Percentiles rank a stretch among this genome's conserved stretches.
Evolutionary conservation across 2,329 filamentous ascomycete genomes (phyloP).

Genomic region (Aspergillus sp.): DNA sequence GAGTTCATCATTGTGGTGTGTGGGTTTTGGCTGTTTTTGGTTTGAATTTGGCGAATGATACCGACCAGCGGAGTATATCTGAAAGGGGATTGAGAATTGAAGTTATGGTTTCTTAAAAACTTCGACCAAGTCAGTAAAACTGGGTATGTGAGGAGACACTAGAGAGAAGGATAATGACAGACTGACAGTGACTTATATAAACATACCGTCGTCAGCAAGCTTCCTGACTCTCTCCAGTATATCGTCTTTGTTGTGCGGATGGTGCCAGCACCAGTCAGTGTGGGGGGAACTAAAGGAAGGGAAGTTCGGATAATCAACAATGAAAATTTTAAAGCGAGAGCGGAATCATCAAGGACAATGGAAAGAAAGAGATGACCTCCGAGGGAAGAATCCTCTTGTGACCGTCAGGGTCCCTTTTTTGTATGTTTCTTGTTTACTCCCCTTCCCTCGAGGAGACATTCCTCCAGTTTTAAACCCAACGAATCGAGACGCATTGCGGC

Average conservation of each 20-base stretch:
- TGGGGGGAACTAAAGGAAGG: neutral
- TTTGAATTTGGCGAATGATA: conserved; percentile 3
- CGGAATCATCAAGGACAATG: neutral
- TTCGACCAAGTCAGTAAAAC: neutral
- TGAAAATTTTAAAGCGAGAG: neutral
- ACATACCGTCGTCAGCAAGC: neutral
- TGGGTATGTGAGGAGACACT: neutral
- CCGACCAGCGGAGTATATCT: conserved; percentile 16
- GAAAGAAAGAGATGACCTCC: neutral
- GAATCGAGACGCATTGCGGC: neutral
- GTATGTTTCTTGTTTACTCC: neutral
- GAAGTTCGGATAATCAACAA: neutral
- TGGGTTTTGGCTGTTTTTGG: neutral
- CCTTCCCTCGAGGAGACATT: neutral
- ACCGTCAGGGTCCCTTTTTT: neutral
- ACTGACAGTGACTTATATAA: conserved; percentile 1
- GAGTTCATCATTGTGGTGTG: neutral
- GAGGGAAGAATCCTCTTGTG: neutral
- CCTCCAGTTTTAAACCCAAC: neutral
- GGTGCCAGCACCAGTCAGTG: neutral
- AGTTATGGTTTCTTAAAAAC: neutral
- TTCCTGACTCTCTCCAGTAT: neutral
- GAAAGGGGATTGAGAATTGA: neutral
- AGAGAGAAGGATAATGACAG: neutral
- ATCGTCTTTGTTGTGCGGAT: neutral